A percentile compares a stretch with the other conserved stretches of the same genome.
These are phyloP conservation scores for Infundibulicybe gibba DNA, from an alignment of 768 basidiomycete species.

Conservation along the genomic window DNA sequence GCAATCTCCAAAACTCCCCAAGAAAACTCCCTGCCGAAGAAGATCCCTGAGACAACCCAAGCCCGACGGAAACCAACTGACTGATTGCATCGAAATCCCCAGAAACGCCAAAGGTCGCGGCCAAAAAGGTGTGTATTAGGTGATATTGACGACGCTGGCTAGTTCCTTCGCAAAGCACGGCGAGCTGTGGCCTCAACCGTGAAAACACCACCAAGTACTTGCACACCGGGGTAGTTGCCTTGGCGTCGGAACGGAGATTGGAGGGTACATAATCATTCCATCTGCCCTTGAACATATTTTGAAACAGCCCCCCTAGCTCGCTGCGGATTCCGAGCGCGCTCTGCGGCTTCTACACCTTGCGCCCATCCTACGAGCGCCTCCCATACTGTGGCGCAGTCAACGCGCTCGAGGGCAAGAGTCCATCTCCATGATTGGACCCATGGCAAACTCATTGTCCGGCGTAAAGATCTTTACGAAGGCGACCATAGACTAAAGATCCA, in stretches of 20 bases:
- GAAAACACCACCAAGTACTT: conserved; percentile 34
- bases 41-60: conserved; percentile 13
- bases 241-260: conserved; percentile 64
- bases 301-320: conserved; percentile 29
- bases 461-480: conserved; percentile 51
- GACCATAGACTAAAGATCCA: conserved; percentile 57
- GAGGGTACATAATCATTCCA: conserved; percentile 33
- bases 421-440: conserved; percentile 56
- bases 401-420: conserved; percentile 54
- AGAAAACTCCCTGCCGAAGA: conserved; percentile 20
- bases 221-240: conserved; percentile 57
- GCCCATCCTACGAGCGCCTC: conserved; percentile 53
- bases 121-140: conserved; percentile 28
- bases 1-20: conserved; percentile 12
- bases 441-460: conserved; percentile 45
- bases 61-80: neutral
- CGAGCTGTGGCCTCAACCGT: conserved; percentile 21
- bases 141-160: conserved; percentile 4
- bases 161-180: conserved; percentile 16
- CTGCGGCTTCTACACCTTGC: conserved; percentile 56
- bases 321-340: conserved; percentile 55
- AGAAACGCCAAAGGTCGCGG: conserved; percentile 40
- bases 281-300: neutral
- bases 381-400: conserved; percentile 54
- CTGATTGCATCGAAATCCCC: neutral